phyloP scores from a whole-genome alignment of 2,329 filamentous ascomycete genomes.

The Venturia pyrina region DNA sequence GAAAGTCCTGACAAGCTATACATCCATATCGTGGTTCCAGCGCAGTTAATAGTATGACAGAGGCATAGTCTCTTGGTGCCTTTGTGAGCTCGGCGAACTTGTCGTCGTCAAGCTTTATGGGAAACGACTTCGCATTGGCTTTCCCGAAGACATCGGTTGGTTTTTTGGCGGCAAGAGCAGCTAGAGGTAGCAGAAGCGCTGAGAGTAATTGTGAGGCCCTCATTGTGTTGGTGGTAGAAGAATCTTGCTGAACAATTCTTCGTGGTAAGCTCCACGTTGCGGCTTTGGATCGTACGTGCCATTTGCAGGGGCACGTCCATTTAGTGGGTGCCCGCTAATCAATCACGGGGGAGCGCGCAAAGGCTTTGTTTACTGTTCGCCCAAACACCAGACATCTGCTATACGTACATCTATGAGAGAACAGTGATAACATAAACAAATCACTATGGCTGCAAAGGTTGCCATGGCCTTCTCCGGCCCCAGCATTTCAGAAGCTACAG shows the following conservation, averaged over 20 bases:
- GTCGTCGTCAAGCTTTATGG: slow-evolving; percentile 68
- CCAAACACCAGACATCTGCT: slow-evolving; percentile 1
- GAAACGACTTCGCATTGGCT: slow-evolving; percentile 60
- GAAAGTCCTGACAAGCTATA: slow-evolving; percentile 77
- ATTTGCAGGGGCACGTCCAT: not conserved
- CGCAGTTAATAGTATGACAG: slow-evolving; percentile 77
- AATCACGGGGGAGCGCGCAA: not conserved
- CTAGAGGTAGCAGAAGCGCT: slow-evolving; percentile 51
- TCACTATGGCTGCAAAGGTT: slow-evolving; percentile 3
- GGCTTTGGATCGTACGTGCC: not conserved
- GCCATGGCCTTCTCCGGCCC: not conserved
- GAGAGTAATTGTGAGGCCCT: slow-evolving; percentile 53
- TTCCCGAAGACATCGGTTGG: slow-evolving; percentile 57
- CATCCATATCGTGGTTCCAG: slow-evolving; percentile 77
- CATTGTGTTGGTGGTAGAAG: slow-evolving; percentile 43
- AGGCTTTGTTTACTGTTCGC: not conserved
- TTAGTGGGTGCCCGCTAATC: not conserved
- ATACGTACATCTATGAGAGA: not conserved
- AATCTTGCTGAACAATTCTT: not conserved
- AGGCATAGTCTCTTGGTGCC: slow-evolving; percentile 71
- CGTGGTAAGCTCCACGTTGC: not conserved
- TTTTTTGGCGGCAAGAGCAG: slow-evolving; percentile 55
- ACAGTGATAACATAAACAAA: not conserved
- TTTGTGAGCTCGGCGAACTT: slow-evolving; percentile 67
- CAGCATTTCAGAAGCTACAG: not conserved